Evolutionary conservation across 306 rosid genomes (phyloP), one percentile per base, ranked within the genome.

Genomic region (Bauhinia variegata): DNA sequence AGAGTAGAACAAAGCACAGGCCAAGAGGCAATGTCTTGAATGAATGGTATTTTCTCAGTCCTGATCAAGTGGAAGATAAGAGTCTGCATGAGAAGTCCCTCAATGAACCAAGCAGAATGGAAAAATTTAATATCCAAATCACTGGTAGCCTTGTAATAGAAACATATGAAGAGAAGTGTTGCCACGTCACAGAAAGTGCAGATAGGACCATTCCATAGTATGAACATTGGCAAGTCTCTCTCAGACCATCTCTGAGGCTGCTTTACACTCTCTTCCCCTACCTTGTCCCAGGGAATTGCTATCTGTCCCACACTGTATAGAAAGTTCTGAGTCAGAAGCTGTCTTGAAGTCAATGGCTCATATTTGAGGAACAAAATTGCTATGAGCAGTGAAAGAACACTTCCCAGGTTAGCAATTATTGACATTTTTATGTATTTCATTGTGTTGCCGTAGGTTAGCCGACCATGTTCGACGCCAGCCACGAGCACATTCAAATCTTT

Each of bases 71-170:
- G 95, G 68, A 85, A 65, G 36, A 90, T 90, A 12, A 90, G 69
- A 46, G 95, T 85, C 76, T 90, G 96, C 88, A 90, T 82, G 13
- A 90, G 82, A 56, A 90, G 85, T 13, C 95, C 96, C 74, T 87
- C 96, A 39, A 85, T 8, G 71, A 90, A 90, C 96, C 95, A 90
- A 48, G 91, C 96, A 38, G 96, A 61, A 60, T 72, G 96, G 63
- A 85, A 78, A 76, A 90, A 90, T 50, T 80, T 75, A 0, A 5
- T n/a, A n/a, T n/a, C n/a, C n/a, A n/a, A 33, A 6, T 48, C 9
- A 44, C 11, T 13, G 9, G 19, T 12, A 38, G 74, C 61, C 52
- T 78, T 48, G 60, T 82, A 87, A 72, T 85, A 90, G 64, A 74
- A 76, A 77, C 75, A 85, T 38, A 90, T 59, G 76, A 87, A 85